Conservation (phyloP, 805 yeast species). For the Zygotorulaspora chibaensis region DNA sequence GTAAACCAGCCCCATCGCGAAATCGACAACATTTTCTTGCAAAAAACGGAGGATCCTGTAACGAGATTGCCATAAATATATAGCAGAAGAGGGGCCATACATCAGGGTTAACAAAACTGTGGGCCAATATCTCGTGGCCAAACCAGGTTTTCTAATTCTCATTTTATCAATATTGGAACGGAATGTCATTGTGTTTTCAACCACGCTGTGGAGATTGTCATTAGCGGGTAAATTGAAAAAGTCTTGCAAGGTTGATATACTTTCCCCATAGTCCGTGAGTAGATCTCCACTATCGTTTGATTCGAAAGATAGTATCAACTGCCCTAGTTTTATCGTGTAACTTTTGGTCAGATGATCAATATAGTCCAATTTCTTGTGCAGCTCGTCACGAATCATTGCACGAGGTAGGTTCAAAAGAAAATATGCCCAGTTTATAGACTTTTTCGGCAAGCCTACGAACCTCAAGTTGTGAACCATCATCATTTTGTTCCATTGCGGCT, state of each 20-base stretch:
- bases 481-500: conserved; percentile 13
- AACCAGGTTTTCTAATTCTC: conserved; percentile 36
- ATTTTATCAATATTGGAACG: conserved; percentile 3
- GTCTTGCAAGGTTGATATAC: conserved; percentile 5
- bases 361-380: conserved; percentile 9
- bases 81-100: conserved; percentile 52
- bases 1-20: conserved; percentile 58
- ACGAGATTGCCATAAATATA: conserved; percentile 47
- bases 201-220: conserved; percentile 7
- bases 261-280: not conserved
- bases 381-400: conserved; percentile 19
- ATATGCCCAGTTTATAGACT: conserved; percentile 12
- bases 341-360: conserved; percentile 8
- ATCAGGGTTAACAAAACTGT: conserved; percentile 37
- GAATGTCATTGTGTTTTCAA: conserved; percentile 8
- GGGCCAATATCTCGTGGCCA: conserved; percentile 64
- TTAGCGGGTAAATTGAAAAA: conserved; percentile 7
- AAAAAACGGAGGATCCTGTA: conserved; percentile 53
- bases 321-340: conserved; percentile 21
- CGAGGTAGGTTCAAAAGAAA: conserved; percentile 17
- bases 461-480: conserved; percentile 17
- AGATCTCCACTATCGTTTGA: not conserved
- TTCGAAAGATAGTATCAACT: conserved; percentile 17
- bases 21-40: conserved; percentile 55
- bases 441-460: conserved; percentile 19